A percentile compares a stretch with the other conserved stretches of the same genome.
phyloP scores from a whole-genome alignment of 164 flowering plant species.

The Santalum album region DNA sequence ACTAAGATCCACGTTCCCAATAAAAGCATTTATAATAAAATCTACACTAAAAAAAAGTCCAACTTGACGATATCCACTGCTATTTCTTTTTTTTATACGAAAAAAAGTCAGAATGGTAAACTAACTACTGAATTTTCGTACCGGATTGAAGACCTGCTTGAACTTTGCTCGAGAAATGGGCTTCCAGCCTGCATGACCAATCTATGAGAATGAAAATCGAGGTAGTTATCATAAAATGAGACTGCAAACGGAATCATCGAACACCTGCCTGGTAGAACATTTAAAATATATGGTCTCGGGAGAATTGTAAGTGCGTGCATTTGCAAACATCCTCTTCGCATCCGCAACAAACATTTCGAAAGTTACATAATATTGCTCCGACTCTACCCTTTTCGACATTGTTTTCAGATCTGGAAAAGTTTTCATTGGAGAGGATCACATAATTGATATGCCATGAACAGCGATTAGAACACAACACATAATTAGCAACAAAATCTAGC shows the following conservation, averaged over 20 bases:
- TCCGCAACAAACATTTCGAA: constrained; percentile 98
- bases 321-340: constrained; percentile 75
- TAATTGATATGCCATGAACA: neutral
- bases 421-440: neutral
- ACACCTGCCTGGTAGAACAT: constrained; percentile 68
- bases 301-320: constrained; percentile 90
- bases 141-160: constrained; percentile 61
- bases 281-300: constrained; percentile 93
- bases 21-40: no score
- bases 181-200: constrained; percentile 55
- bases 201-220: neutral
- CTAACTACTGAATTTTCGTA: constrained; percentile 45
- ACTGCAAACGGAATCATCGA: neutral
- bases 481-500: no score
- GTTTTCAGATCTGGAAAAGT: constrained; percentile 72
- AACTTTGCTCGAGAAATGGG: constrained; percentile 64
- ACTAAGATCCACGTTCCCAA: no score
- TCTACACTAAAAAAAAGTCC: no score
- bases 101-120: no score
- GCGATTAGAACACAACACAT: neutral
- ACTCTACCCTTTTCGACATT: constrained; percentile 87
- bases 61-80: no score
- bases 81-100: no score
- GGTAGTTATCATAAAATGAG: neutral
- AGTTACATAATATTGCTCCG: constrained; percentile 90